Base-by-base conservation (phyloP, 2,329 filamentous ascomycete genomes). In the Sporothrix luriei region DNA sequence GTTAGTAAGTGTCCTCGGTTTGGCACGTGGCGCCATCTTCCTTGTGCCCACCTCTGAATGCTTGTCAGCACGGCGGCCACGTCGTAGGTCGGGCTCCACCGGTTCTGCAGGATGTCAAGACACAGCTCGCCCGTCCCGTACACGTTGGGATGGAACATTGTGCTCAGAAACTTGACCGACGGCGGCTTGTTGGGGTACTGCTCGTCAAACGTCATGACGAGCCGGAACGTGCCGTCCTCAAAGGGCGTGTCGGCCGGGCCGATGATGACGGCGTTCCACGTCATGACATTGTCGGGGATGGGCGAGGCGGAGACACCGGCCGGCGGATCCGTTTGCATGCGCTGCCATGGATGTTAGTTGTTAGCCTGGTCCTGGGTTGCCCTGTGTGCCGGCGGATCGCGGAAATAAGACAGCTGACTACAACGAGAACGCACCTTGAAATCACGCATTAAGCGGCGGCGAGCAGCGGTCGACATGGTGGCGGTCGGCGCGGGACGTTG, bases 81-180 rank as follows among this genome's bases (percentile, higher is more conserved):
- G 80, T 99, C 95, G 79, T 99, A 99, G 11, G 95, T 98, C 19
- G 95, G 95, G 79, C 94, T 98, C 95, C 95, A 99, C 74, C 95
- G 86, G 78, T 99, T 99, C 81, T 99, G 95, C 71, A 99, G 81
- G 74, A 99, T 99, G 78, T 99, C 95, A 74, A 99, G 83, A 78
- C 95, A 99, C 66, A 99, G 85, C 82, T 99, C 95, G 72, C 95
- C 95, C 0, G 94, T 98, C 68, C 92, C 94, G 79, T 99, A 99
- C 70, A 99, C 95, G 78, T 99, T 99, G 21, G 95, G 95, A 76
- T 99, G 95, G 80, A 99, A 99, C 95, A 99, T 99, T 79, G 95
- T 89, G 80, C 92, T 97, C 79, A 99, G 97, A 79, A 99, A 99
- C 78, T 98, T 98, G 82, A 98, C 95, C 46, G 93, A 91, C 0